Evolutionary conservation across 2,329 filamentous ascomycete species (phyloP).

Genomic region (Orbilia blumenaviensis): DNA sequence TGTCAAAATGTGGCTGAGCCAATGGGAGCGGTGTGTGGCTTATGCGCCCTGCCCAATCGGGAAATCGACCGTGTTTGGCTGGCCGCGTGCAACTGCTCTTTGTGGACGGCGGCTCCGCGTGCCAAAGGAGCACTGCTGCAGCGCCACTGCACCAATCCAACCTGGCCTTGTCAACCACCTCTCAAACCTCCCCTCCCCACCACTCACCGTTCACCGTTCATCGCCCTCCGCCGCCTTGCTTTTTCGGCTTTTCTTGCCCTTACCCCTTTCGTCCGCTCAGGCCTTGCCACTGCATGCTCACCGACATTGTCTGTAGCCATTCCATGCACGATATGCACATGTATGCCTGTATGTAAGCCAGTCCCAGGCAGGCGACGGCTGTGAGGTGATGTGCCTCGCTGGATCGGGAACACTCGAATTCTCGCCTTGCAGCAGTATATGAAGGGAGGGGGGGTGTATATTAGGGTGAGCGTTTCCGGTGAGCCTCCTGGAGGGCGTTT

Average conservation of each 20-base stretch:
- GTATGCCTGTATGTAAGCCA: not conserved
- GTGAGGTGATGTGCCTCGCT: slow-evolving; percentile 40
- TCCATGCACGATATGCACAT: not conserved
- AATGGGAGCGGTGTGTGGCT: slow-evolving; percentile 19
- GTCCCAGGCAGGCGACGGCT: not conserved
- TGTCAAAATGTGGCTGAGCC: slow-evolving; percentile 19
- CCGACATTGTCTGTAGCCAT: not conserved
- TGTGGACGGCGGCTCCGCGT: slow-evolving; percentile 4
- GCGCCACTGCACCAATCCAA: not conserved
- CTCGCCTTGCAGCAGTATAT: slow-evolving; percentile 8
- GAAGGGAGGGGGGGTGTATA: slow-evolving; percentile 4
- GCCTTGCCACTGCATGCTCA: not conserved
- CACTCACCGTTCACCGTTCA: not conserved
- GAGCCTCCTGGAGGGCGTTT: not conserved
- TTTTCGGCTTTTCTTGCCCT: slow-evolving; percentile 10
- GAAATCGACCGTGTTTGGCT: slow-evolving; percentile 24
- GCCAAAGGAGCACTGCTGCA: slow-evolving; percentile 11
- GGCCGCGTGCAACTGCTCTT: slow-evolving; percentile 10
- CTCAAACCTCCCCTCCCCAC: not conserved
- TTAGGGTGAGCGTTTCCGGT: not conserved
- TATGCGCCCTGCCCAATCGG: slow-evolving; percentile 21
- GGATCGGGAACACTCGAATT: slow-evolving; percentile 9
- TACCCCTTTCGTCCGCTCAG: slow-evolving; percentile 20
- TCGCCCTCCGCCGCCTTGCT: not conserved
- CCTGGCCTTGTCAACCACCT: not conserved